A percentile compares a stretch with the other conserved stretches of the same genome.
Evolutionary conservation across 345 rosid genomes (phyloP).

Genomic region (Tarenaya hassleriana): DNA sequence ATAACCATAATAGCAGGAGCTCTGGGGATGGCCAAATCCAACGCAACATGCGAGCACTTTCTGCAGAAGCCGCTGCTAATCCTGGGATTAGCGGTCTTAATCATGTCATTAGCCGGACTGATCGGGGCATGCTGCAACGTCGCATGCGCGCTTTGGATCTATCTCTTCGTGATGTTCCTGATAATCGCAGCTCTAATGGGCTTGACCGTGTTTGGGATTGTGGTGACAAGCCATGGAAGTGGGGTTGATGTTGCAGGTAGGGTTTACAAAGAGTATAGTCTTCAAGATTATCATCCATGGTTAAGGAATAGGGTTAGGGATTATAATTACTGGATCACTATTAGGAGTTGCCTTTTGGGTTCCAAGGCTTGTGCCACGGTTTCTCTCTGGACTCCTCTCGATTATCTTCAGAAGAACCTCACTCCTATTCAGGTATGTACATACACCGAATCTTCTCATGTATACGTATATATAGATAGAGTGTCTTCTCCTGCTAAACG

Average conservation of each 20-base stretch:
- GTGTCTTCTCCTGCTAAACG: too few species aligned
- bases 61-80: constrained; percentile 81
- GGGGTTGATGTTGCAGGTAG: constrained; percentile 62
- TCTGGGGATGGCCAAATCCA: constrained; percentile 79
- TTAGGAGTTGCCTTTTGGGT: constrained; percentile 63
- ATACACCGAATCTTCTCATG: too few species aligned
- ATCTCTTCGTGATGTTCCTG: constrained; percentile 71
- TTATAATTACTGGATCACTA: constrained; percentile 55
- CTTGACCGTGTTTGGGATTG: constrained; percentile 68
- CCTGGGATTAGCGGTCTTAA: constrained; percentile 59
- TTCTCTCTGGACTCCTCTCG: constrained; percentile 76
- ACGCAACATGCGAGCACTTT: constrained; percentile 71
- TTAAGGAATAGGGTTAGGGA: constrained; percentile 51
- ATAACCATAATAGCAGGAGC: constrained; percentile 85
- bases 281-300: constrained; percentile 78
- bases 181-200: constrained; percentile 57
- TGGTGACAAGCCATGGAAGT: constrained; percentile 74
- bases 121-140: constrained; percentile 82
- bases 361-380: constrained; percentile 62
- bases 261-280: constrained; percentile 61
- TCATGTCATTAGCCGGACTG: constrained; percentile 76
- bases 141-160: constrained; percentile 86
- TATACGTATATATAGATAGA: too few species aligned
- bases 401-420: constrained; percentile 56
- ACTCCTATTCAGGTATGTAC: constrained; percentile 66